Percentiles rank a stretch among this genome's conserved stretches.
These are phyloP conservation scores for Pichia terricola DNA, from an alignment of 1,139 yeast genomes.

Conservation along the genomic window DNA sequence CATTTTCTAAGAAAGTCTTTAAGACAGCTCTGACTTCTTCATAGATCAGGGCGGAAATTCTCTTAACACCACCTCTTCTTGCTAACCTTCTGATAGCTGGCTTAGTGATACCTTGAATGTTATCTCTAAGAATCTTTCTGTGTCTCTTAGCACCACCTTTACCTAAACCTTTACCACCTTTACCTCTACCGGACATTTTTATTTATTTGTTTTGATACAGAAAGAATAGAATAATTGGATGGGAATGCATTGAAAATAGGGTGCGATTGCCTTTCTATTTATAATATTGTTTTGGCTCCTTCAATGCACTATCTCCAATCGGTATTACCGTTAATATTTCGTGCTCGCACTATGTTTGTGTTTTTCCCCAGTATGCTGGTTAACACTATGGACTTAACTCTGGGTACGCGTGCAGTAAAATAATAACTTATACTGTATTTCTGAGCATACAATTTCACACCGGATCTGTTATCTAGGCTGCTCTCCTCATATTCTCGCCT, in stretches of 20 bases:
- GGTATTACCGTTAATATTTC: no score
- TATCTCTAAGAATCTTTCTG: slow-evolving; percentile 98
- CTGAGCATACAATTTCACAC: background rate
- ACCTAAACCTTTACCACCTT: slow-evolving; percentile 99
- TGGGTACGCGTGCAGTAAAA: background rate
- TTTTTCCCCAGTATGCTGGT: no score
- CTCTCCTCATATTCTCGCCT: no score
- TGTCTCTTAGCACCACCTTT: slow-evolving; percentile 99
- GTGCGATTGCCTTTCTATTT: no score
- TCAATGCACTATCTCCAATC: no score
- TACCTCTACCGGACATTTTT: slow-evolving; percentile 96
- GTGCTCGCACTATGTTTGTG: no score
- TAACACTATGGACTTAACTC: background rate
- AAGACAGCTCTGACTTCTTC: slow-evolving; percentile 98
- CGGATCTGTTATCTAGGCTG: background rate
- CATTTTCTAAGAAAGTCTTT: slow-evolving; percentile 92
- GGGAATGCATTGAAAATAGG: background rate
- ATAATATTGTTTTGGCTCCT: no score
- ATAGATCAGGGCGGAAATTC: slow-evolving; percentile 97
- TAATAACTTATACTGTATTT: background rate
- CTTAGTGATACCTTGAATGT: slow-evolving; percentile 99
- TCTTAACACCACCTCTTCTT: slow-evolving; percentile 99
- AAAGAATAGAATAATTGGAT: background rate
- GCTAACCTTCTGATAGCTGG: slow-evolving; percentile 99
- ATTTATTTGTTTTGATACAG: slow-evolving; percentile 4